These are phyloP conservation scores for Oxyria digyna DNA, from an alignment of 148 eudicot genomes.

Conservation along the genomic window DNA sequence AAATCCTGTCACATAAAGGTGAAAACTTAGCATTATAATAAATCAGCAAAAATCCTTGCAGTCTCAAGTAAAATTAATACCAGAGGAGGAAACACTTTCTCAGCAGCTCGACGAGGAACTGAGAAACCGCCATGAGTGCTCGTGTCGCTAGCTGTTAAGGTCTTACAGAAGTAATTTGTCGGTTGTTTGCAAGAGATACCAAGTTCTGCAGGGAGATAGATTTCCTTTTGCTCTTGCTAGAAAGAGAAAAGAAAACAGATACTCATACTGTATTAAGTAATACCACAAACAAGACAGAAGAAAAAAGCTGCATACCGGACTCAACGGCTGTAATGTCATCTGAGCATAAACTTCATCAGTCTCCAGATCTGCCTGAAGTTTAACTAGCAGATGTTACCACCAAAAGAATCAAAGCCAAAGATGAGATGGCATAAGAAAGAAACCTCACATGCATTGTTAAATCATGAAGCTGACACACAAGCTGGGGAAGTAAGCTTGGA, in stretches of 20 bases:
- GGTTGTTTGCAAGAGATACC: constrained; percentile 60
- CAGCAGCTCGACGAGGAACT: constrained; percentile 79
- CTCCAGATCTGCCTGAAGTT: constrained; percentile 35
- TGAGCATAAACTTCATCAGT: constrained; percentile 46
- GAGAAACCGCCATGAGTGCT: constrained; percentile 81
- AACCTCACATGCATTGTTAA: constrained; percentile 34
- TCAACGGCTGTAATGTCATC: constrained; percentile 71
- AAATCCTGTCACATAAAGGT: constrained; percentile 30
- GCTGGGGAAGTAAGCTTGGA: constrained; percentile 34
- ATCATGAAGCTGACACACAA: constrained; percentile 37
- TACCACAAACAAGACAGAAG: neutral
- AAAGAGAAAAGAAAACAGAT: neutral
- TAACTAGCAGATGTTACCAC: constrained; percentile 8
- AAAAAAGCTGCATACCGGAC: constrained; percentile 24
- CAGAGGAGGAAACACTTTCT: constrained; percentile 71
- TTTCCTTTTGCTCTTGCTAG: constrained; percentile 66
- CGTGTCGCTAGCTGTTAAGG: constrained; percentile 69
- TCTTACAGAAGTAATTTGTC: constrained; percentile 65
- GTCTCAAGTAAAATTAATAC: constrained; percentile 21
- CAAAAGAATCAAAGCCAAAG: neutral
- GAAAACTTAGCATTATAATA: neutral
- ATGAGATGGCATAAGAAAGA: neutral
- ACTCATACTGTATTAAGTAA: neutral
- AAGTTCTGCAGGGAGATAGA: constrained; percentile 50
- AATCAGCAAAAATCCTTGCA: neutral